phyloP scores from a whole-genome alignment of 306 rosid genomes.

The Ceratonia siliqua region DNA sequence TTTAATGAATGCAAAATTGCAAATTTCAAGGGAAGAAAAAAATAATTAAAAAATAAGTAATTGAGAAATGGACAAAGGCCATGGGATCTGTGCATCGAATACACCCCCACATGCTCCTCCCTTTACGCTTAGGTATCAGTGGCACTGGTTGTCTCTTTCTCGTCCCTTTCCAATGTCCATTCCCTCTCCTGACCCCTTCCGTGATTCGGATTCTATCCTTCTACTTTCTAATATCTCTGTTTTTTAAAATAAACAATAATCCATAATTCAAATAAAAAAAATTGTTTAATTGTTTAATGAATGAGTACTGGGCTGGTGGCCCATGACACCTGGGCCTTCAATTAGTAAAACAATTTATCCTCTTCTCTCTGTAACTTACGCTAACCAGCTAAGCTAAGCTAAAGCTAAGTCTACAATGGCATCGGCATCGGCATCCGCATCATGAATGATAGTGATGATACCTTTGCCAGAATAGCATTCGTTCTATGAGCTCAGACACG shows the following conservation, averaged over 20 bases:
- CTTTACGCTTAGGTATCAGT: neutral
- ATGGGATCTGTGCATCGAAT: neutral
- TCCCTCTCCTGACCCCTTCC: neutral
- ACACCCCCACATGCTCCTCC: neutral
- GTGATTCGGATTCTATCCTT: neutral
- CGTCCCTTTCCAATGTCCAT: no score
- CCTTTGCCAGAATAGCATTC: conserved; percentile 9
- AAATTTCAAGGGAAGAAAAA: neutral
- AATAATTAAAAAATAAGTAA: no score
- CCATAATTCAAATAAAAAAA: no score
- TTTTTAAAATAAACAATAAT: no score
- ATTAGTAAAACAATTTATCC: neutral
- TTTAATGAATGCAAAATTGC: no score
- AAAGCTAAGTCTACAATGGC: neutral
- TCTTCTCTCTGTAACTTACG: neutral
- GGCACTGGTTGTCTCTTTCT: neutral
- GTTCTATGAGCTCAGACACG: neutral
- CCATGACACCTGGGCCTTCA: neutral
- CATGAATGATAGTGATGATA: no score
- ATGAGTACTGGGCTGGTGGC: neutral
- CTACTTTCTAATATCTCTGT: no score
- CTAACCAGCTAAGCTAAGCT: neutral
- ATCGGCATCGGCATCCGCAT: no score
- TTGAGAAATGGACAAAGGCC: neutral
- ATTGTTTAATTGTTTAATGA: no score